These are phyloP conservation scores for Coniferiporia weirii DNA, from an alignment of 1,284 basidiomycete genomes.

Conservation along the genomic window DNA sequence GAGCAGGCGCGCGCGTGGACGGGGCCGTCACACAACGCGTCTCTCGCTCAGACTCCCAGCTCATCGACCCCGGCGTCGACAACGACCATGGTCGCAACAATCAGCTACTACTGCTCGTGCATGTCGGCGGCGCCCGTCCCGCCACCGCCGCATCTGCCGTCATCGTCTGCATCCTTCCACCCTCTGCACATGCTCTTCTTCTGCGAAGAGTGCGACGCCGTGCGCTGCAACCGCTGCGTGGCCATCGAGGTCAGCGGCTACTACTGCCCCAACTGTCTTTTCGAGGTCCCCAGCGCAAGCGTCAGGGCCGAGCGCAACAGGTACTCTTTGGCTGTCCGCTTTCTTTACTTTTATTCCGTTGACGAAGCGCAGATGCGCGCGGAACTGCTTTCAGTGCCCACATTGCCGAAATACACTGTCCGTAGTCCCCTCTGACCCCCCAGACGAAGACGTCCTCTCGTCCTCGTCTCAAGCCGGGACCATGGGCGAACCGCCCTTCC, in stretches of 20 bases:
- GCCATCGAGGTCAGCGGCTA: conserved; percentile 92
- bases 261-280: conserved; percentile 98
- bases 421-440: conserved; percentile 83
- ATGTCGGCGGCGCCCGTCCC: conserved; percentile 55
- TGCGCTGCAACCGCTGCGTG: conserved; percentile 91
- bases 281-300: conserved; percentile 95
- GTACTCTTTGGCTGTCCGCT: conserved; percentile 35
- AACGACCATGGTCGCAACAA: conserved; percentile 38
- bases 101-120: conserved; percentile 72
- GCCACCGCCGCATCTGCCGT: conserved; percentile 68
- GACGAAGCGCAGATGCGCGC: conserved; percentile 68
- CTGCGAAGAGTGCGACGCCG: conserved; percentile 96
- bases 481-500: conserved; percentile 82
- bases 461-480: conserved; percentile 44
- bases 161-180: conserved; percentile 74
- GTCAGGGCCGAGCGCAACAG: conserved; percentile 95
- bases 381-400: conserved; percentile 97
- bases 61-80: neutral
- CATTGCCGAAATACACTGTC: conserved; percentile 85
- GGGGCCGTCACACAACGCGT: neutral
- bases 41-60: no score
- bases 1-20: neutral
- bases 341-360: neutral
- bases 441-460: conserved; percentile 54
- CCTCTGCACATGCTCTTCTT: conserved; percentile 86